These are phyloP conservation scores for Eutypella sp. DNA, from an alignment of 2,329 filamentous ascomycete species.

Conservation along the genomic window DNA sequence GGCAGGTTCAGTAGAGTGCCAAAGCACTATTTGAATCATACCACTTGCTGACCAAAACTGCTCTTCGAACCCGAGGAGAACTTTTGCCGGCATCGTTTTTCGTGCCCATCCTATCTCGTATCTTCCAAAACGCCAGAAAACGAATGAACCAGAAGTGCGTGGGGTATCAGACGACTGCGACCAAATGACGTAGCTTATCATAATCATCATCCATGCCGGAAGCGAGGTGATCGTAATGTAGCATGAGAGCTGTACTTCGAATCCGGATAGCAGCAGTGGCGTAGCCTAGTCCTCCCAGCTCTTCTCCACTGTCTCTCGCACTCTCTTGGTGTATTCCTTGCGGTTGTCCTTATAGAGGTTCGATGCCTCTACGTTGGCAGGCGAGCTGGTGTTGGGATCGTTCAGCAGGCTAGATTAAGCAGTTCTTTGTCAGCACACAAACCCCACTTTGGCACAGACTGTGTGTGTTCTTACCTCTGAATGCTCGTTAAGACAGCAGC, in stretches of 20 bases:
- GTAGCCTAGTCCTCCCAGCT: slow-evolving; percentile 91
- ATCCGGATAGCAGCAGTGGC: background rate
- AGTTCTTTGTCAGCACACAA: slow-evolving; percentile 6
- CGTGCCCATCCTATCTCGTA: too few species aligned
- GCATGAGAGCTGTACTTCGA: too few species aligned
- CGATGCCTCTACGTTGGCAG: slow-evolving; percentile 95
- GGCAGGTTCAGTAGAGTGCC: too few species aligned
- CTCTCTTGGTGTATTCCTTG: slow-evolving; percentile 92
- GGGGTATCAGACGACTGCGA: too few species aligned
- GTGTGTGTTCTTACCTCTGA: slow-evolving; percentile 62
- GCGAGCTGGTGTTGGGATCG: slow-evolving; percentile 96
- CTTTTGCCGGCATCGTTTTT: too few species aligned
- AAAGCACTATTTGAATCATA: too few species aligned
- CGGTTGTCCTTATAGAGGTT: slow-evolving; percentile 98
- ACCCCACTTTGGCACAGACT: background rate
- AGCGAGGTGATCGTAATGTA: background rate
- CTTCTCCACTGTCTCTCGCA: slow-evolving; percentile 96
- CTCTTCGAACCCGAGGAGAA: too few species aligned
- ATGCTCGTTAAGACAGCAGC: slow-evolving; percentile 96
- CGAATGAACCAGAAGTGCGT: too few species aligned
- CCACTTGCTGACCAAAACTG: background rate
- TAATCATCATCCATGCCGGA: background rate
- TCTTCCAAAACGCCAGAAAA: background rate
- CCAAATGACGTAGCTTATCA: background rate
- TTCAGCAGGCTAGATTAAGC: slow-evolving; percentile 69